Evolutionary conservation across 495 filamentous ascomycete genomes (phyloP), one percentile per base, ranked within the genome.

Genomic region (Elasticomyces elasticus): DNA sequence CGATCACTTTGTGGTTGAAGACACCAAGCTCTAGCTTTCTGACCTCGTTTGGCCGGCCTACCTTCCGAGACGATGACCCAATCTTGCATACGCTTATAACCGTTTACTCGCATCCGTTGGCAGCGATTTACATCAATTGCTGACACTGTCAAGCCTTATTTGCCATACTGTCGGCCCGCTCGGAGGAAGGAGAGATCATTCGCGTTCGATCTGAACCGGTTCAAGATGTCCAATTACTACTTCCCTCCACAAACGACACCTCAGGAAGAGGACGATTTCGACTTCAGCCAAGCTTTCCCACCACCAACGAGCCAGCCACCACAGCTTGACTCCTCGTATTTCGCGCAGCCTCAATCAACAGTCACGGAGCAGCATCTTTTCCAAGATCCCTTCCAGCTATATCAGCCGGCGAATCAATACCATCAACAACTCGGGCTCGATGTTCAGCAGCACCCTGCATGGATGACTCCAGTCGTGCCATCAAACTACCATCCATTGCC

Each of bases 401-500:
- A 49, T 41, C 43, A 20, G 19, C 20, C 28, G n/a, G 11, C 44
- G 19, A 30, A 38, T 22, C 42, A 24, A 19, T 55, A 22, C 23
- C 52, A 55, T 25, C 43, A 40, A 22, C 7, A 10, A 6, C 40
- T 19, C n/a, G 44, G 20, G 4, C 24, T 38, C 17, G 40, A 41
- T 17, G 13, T 20, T 20, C 4, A 11, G 3, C 40, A 20, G 51
- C 15, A 28, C 11, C 40, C 26, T 9, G 15, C 54, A 30, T 49
- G 33, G 54, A 33, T 51, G 20, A 50, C 47, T 11, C 55, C 48
- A 20, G 41, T 44, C 2, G 38, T 57, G 26, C 55, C 47, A 12
- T 57, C 55, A 35, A 57, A 52, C 47, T 42, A 51, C 10, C 47
- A 33, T 24, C 24, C 35, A 40, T 5, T 15, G n/a, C 55, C 19